Conservation (phyloP, 2,329 filamentous ascomycete species). For the Microcyclospora pomicola region DNA sequence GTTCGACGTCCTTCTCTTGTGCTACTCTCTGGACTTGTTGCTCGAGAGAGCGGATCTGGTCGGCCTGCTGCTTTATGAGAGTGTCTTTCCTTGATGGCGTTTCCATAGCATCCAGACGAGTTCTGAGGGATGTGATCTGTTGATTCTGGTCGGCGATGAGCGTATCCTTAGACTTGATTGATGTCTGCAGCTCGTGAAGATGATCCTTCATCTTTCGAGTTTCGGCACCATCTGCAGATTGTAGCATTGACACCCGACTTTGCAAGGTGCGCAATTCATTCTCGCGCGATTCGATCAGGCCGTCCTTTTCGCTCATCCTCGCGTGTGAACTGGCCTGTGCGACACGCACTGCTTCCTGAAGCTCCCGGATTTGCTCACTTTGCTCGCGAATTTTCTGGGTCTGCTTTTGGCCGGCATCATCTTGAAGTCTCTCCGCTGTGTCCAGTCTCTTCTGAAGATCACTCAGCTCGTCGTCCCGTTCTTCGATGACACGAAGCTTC, state of each 20-base stretch:
- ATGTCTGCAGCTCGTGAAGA: constrained; percentile 25
- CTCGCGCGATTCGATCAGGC: constrained; percentile 27
- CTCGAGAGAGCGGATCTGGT: constrained; percentile 21
- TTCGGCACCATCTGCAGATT: constrained; percentile 20
- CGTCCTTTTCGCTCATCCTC: constrained; percentile 30
- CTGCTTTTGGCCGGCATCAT: constrained; percentile 16
- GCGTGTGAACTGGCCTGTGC: constrained; percentile 24
- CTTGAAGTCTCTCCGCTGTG: constrained; percentile 14
- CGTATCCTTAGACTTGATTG: constrained; percentile 22
- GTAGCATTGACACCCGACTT: constrained; percentile 16
- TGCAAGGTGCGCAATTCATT: constrained; percentile 26
- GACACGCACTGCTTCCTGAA: constrained; percentile 36
- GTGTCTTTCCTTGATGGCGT: constrained; percentile 25
- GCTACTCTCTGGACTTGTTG: constrained; percentile 19
- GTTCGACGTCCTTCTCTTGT: constrained; percentile 24
- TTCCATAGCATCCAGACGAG: constrained; percentile 21
- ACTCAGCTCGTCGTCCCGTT: constrained; percentile 57
- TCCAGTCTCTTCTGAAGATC: constrained; percentile 21
- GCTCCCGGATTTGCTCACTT: constrained; percentile 31
- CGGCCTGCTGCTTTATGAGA: constrained; percentile 23
- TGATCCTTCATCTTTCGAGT: constrained; percentile 19
- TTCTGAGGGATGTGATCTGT: constrained; percentile 20
- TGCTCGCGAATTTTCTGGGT: constrained; percentile 45
- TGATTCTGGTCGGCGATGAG: constrained; percentile 18
- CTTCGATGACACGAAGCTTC: constrained; percentile 58